Evolutionary conservation across 2,329 filamentous ascomycete species (phyloP).

Genomic region (Trichophyton mentagrophytes): DNA sequence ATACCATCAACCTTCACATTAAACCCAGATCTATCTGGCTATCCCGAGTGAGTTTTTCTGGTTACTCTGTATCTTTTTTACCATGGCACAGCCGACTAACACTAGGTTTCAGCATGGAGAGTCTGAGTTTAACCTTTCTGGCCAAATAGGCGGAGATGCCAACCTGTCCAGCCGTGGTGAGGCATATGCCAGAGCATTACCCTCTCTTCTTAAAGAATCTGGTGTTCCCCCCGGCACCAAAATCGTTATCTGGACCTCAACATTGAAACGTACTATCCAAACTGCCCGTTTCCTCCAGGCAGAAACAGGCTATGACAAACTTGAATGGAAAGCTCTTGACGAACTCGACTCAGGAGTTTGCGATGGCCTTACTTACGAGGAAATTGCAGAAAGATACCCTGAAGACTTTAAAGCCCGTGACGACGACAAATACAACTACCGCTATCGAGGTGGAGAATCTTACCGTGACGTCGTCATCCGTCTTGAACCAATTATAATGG

Average conservation of each 20-base stretch:
- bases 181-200: conserved; percentile 72
- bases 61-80: neutral
- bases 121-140: conserved; percentile 79
- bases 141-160: conserved; percentile 86
- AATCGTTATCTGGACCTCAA: conserved; percentile 64
- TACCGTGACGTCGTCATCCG: conserved; percentile 96
- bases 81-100: neutral
- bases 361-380: conserved; percentile 88
- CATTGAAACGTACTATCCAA: conserved; percentile 72
- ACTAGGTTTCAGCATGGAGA: conserved; percentile 63
- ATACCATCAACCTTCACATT: conserved; percentile 97
- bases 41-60: conserved; percentile 54
- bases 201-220: conserved; percentile 70
- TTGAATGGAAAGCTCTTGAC: conserved; percentile 97
- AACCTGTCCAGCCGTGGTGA: conserved; percentile 75
- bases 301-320: conserved; percentile 64
- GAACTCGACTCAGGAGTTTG: conserved; percentile 95
- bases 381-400: conserved; percentile 82
- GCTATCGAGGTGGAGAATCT: conserved; percentile 90
- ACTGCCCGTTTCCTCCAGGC: conserved; percentile 71
- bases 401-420: conserved; percentile 93
- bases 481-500: conserved; percentile 98
- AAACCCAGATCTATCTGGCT: conserved; percentile 94
- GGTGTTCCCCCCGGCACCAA: conserved; percentile 57
- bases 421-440: conserved; percentile 99